Base-by-base conservation (phyloP, 192 early-diverging fungal genomes). In the Gaertneriomyces semiglobifer region DNA sequence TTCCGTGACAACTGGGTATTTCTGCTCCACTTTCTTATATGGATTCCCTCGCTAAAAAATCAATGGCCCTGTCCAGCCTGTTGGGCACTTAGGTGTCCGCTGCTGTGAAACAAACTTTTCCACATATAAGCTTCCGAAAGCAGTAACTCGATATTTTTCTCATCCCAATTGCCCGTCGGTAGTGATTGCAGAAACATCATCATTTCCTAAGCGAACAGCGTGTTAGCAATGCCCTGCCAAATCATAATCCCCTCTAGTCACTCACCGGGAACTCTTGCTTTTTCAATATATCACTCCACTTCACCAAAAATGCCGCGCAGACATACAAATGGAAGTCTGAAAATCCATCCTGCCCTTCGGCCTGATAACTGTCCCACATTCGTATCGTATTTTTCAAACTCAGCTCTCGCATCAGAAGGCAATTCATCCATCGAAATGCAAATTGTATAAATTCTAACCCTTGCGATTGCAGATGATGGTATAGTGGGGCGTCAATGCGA, bases 371-470 rank as follows among this genome's bases (percentile, higher is more conserved):
- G 69, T 99, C 97, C 97, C 97, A 99, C 92, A 99, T 97, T 33
- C 97, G 88, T 48, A 99, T 90, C 3, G 88, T 96, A 68, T 85
- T 89, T 55, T 81, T 76, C 4, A 98, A 76, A 25, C 89, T 86
- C 45, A 99, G 75, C 74, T 99, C 97, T 48, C 97, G 86, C 94
- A 98, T 95, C 65, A 99, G 74, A 40, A 99, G 70, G 75, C 97
- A 99, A 78, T 99, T 99, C 88, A 98, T 95, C 97, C 97, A 99
- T 54, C 97, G 85, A 71, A 98, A 99, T 7, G 97, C 92, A 81
- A 99, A 98, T 76, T 98, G 95, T 58, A 99, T 94, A 71, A 95
- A 99, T 68, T 99, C 94, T 19, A 99, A 81, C 53, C 90, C 89
- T 77, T 99, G 89, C 6, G 79, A 69, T 60, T 89, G 86, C 44